Conservation (phyloP, 306 rosid genomes). For the Dryas alaskensis region DNA sequence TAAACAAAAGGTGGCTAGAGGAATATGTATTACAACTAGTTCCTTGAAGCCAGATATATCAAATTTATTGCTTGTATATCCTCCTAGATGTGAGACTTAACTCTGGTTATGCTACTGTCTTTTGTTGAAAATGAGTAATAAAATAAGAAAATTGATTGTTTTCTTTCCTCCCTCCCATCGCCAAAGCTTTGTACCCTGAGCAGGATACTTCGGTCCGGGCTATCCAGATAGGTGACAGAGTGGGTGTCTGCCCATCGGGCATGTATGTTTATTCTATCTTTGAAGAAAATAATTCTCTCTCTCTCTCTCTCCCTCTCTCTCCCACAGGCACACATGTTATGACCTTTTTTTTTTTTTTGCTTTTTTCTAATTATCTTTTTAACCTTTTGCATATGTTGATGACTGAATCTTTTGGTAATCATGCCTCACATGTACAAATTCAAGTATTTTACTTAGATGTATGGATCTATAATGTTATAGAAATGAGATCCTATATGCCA, state of each 20-base stretch:
- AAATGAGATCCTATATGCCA: not conserved
- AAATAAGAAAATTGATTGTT: constrained; percentile 8
- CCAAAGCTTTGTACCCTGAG: constrained; percentile 69
- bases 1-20: constrained; percentile 76
- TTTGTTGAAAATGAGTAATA: constrained; percentile 8
- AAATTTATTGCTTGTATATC: constrained; percentile 67
- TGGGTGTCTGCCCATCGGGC: constrained; percentile 77
- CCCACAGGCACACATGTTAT: not conserved
- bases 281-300: not conserved
- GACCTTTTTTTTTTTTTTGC: not conserved
- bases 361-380: not conserved
- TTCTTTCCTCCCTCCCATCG: constrained; percentile 21
- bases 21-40: constrained; percentile 70
- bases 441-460: not conserved
- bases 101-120: constrained; percentile 9
- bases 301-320: constrained; percentile 1
- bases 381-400: not conserved
- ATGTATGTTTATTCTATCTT: constrained; percentile 53
- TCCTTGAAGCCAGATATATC: constrained; percentile 62
- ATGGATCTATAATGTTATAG: not conserved
- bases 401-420: not conserved
- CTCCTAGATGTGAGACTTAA: constrained; percentile 75
- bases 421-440: not conserved
- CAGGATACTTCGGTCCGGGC: constrained; percentile 70
- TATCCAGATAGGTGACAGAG: constrained; percentile 60